phyloP scores from a whole-genome alignment of 2,329 filamentous ascomycete genomes.

The Byssothecium circinans region DNA sequence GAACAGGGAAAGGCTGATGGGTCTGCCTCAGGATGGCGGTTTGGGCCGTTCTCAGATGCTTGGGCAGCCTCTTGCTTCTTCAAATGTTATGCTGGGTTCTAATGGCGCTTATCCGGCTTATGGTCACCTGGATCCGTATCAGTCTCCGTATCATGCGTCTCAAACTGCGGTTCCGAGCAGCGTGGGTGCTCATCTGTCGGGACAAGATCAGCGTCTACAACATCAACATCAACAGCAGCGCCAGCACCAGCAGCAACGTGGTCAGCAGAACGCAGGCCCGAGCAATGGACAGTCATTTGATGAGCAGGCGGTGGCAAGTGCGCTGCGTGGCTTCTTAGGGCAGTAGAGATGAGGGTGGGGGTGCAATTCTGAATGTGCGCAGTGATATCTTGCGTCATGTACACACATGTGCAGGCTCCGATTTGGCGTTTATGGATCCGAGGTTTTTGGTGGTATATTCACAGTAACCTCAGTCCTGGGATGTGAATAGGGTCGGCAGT shows the following conservation, averaged over 20 bases:
- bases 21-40: not conserved
- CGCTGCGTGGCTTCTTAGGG: not conserved
- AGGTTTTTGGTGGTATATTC: no score
- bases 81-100: not conserved
- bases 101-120: not conserved
- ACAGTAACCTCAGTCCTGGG: no score
- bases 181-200: slow-evolving; percentile 9
- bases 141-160: no score
- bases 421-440: not conserved
- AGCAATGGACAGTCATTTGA: not conserved
- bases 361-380: not conserved
- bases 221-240: no score
- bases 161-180: slow-evolving; percentile 1
- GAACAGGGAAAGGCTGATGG: slow-evolving; percentile 32
- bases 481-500: no score
- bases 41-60: not conserved
- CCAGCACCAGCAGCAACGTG: slow-evolving; percentile 16
- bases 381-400: not conserved
- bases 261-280: not conserved
- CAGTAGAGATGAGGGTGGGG: not conserved
- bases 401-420: not conserved
- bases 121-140: not conserved
- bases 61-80: not conserved
- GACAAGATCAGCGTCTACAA: not conserved
- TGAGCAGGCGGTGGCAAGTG: not conserved